phyloP scores from a whole-genome alignment of 148 eudicot genomes.

The Fagopyrum esculentum region DNA sequence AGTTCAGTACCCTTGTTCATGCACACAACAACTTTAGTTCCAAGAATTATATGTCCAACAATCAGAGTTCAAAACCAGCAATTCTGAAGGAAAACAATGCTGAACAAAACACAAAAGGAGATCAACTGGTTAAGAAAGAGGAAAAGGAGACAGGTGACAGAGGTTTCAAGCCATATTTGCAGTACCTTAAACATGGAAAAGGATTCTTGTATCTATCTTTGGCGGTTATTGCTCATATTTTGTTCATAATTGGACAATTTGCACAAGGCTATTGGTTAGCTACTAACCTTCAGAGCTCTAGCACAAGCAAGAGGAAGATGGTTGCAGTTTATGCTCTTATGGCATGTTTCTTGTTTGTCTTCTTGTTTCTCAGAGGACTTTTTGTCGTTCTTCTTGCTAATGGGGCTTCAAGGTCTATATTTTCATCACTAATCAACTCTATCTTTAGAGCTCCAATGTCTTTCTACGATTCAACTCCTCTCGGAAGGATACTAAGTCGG shows the following conservation, averaged over 20 bases:
- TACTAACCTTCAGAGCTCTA: conserved; percentile 27
- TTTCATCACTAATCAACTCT: conserved; percentile 27
- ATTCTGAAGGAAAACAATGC: conserved; percentile 4
- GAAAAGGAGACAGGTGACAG: conserved; percentile 52
- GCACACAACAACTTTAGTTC: conserved; percentile 22
- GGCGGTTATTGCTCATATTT: conserved; percentile 27
- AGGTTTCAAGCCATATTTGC: conserved; percentile 43
- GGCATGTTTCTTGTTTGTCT: conserved; percentile 17
- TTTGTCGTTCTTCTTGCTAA: conserved; percentile 25
- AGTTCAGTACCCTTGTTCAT: conserved; percentile 34
- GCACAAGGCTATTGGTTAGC: conserved; percentile 54
- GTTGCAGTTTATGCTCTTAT: background rate
- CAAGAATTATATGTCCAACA: background rate
- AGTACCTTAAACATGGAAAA: conserved; percentile 41
- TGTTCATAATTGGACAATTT: conserved; percentile 37
- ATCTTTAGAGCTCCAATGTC: conserved; percentile 46
- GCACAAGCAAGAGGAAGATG: background rate
- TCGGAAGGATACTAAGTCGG: conserved; percentile 47
- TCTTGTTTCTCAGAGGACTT: conserved; percentile 28
- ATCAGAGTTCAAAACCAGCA: conserved; percentile 14
- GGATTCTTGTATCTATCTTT: conserved; percentile 36
- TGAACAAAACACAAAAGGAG: conserved; percentile 15
- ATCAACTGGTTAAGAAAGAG: conserved; percentile 48
- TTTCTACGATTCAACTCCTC: conserved; percentile 44
- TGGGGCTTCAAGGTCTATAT: conserved; percentile 29